Conservation (phyloP, 768 basidiomycete species). For the Porphyrellus cyaneotinctus region DNA sequence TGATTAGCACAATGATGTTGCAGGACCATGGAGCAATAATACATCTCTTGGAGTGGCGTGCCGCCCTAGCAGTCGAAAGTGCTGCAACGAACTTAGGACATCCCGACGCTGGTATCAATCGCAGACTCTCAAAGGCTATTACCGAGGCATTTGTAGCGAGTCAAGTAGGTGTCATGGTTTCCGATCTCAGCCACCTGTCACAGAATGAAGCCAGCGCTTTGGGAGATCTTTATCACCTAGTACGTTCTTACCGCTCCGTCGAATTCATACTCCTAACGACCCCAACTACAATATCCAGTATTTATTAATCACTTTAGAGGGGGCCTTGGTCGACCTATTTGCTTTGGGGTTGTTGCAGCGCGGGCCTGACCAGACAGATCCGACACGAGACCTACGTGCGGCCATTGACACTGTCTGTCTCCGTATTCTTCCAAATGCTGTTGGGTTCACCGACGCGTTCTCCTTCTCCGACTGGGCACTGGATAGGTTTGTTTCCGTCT, state of each 20-base stretch:
- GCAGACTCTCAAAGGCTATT: constrained; percentile 57
- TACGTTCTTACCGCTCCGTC: constrained; percentile 8
- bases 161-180: constrained; percentile 49
- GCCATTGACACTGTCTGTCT: constrained; percentile 47
- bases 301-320: constrained; percentile 55
- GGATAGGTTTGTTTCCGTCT: constrained; percentile 43
- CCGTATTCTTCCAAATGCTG: constrained; percentile 56
- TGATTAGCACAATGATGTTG: constrained; percentile 30
- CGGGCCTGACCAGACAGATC: constrained; percentile 32
- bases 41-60: constrained; percentile 59
- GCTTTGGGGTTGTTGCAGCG: constrained; percentile 45
- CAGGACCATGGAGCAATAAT: constrained; percentile 39
- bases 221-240: constrained; percentile 26
- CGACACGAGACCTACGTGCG: constrained; percentile 45
- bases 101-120: constrained; percentile 51
- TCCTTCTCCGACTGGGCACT: constrained; percentile 74
- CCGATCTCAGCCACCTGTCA: constrained; percentile 23
- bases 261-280: background rate
- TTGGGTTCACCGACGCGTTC: constrained; percentile 70
- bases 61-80: constrained; percentile 52
- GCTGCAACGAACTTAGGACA: constrained; percentile 33
- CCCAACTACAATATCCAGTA: constrained; percentile 39
- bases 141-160: constrained; percentile 66
- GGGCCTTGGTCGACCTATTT: constrained; percentile 54
- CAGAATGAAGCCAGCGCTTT: constrained; percentile 19